Base-by-base conservation (phyloP, 177 flowering plant species). In the Vitis hybrid region DNA sequence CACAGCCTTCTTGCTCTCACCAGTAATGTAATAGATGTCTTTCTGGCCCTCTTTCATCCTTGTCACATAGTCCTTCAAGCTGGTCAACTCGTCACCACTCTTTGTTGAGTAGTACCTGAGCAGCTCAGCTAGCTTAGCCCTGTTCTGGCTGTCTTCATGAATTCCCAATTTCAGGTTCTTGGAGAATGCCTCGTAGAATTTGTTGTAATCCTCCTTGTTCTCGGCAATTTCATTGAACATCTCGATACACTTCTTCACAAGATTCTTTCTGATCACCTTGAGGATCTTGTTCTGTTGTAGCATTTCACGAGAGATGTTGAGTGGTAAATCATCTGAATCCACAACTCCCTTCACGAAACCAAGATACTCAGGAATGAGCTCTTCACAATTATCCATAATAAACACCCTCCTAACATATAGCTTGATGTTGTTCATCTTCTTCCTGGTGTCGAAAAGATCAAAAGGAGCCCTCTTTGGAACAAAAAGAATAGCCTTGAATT, bases 21-120 rank as follows among this genome's bases (percentile, higher is more conserved):
- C 87, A 16, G 86, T 87, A 3, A 87, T 85, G 76, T 86, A 87
- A 76, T 77, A 87, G 51, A 87, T 86, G 51, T 84, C 81, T 49
- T 80, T 86, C 80, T 84, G 91, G 2, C 84, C 88, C 56, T 81
- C 84, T 68, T 87, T 85, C 89, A 87, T 87, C 59, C 91, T 84
- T 5, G 91, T 86, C 0, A 86, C 89, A 56, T 87, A 87, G 73
- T 86, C 89, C 72, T 84, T 84, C 77, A 88, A 71, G 74, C 87
- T 84, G 0, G 89, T 88, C 83, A 84, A 19, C 78, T 86, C 87
- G 18, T 86, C 89, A 22, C 89, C 89, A 39, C 89, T 86, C 78
- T 86, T 88, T 1, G 91, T 84, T 0, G 89, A 88, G 74, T 84
- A 51, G 75, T 77, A 86, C 11, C 89, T 70, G n/a, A 88, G 87